Percentiles rank a stretch among this genome's conserved stretches.
These are phyloP conservation scores for Solanum neorickii DNA, from an alignment of 257 asterid species.

Conservation along the genomic window DNA sequence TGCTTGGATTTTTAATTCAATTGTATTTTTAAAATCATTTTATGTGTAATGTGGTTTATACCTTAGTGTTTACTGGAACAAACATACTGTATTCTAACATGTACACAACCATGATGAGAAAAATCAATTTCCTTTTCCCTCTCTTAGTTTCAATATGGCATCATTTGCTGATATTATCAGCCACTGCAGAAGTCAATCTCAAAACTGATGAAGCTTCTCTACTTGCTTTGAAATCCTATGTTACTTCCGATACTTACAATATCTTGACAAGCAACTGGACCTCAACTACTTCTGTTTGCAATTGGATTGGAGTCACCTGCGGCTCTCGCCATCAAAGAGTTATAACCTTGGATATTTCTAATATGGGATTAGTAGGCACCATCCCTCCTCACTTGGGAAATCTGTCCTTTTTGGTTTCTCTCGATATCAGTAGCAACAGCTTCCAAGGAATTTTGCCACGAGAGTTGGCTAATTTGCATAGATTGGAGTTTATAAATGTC, in stretches of 20 bases:
- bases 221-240: constrained; percentile 9
- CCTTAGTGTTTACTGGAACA: neutral
- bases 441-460: neutral
- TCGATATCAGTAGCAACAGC: neutral
- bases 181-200: neutral
- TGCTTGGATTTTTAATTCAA: neutral
- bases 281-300: constrained; percentile 4
- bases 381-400: constrained; percentile 5
- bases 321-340: constrained; percentile 3
- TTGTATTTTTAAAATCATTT: neutral
- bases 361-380: neutral
- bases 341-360: neutral
- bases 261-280: constrained; percentile 16
- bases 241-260: constrained; percentile 1
- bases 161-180: neutral
- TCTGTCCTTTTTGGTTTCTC: constrained; percentile 3
- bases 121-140: neutral
- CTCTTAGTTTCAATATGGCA: neutral
- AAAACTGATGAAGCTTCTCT: constrained; percentile 21
- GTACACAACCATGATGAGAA: neutral
- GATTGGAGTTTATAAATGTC: constrained; percentile 1
- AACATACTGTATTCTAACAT: neutral
- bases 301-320: constrained; percentile 28
- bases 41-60: neutral
- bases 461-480: neutral